Evolutionary conservation across 1,139 yeast species (phyloP).

Genomic region (Sugiyamaella castrensis): DNA sequence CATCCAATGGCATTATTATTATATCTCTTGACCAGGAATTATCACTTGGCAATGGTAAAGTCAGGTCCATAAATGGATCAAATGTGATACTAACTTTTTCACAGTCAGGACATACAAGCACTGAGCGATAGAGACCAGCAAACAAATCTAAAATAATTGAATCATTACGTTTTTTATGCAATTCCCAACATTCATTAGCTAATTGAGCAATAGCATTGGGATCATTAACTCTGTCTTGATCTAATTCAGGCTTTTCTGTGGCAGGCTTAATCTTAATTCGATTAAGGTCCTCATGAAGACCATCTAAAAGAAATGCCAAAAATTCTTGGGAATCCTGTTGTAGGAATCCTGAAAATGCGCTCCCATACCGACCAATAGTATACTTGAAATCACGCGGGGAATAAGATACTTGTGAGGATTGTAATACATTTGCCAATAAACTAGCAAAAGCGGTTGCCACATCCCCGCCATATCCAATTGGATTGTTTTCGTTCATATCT

Average conservation of each 20-base stretch:
- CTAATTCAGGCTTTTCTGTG: slow-evolving; percentile 81
- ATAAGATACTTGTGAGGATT: slow-evolving; percentile 33
- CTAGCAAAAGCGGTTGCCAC: slow-evolving; percentile 74
- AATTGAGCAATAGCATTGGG: slow-evolving; percentile 53
- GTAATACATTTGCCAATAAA: slow-evolving; percentile 49
- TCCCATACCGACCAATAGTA: slow-evolving; percentile 74
- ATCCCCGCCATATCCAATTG: slow-evolving; percentile 79
- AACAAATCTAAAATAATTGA: slow-evolving; percentile 82
- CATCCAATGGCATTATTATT: slow-evolving; percentile 57
- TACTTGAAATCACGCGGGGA: slow-evolving; percentile 77
- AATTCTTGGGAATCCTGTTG: slow-evolving; percentile 98
- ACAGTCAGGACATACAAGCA: slow-evolving; percentile 85
- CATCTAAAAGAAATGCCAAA: slow-evolving; percentile 83
- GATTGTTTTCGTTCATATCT: slow-evolving; percentile 74
- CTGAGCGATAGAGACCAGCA: slow-evolving; percentile 87
- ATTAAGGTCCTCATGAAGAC: slow-evolving; percentile 90
- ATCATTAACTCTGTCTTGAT: slow-evolving; percentile 57
- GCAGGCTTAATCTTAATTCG: slow-evolving; percentile 79
- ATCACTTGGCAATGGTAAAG: slow-evolving; percentile 81
- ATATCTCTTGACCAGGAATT: slow-evolving; percentile 71
- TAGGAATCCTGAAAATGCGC: slow-evolving; percentile 80
- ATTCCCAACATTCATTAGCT: slow-evolving; percentile 77
- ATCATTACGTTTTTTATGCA: slow-evolving; percentile 77
- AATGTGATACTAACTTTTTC: slow-evolving; percentile 79
- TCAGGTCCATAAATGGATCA: slow-evolving; percentile 90